Base-by-base conservation (phyloP, 306 rosid species). In the Casuarina glauca region DNA sequence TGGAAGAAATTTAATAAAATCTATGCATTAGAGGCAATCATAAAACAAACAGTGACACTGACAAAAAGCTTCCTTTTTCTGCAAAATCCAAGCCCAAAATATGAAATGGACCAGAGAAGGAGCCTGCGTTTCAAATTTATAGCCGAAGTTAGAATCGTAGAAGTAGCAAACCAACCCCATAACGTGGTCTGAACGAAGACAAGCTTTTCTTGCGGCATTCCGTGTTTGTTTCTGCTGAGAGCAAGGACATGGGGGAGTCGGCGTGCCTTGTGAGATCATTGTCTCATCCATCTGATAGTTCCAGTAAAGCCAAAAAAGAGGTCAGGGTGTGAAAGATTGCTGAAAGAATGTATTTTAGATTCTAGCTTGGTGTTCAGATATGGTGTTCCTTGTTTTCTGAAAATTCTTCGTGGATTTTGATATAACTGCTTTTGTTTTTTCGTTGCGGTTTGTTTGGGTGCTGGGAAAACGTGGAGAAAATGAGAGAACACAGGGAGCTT, bases 191-290 rank as follows among this genome's bases (percentile, higher is more conserved):
- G 32, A 63, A 54, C 7, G 44, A 60, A 66, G 71, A 54, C 35
- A 52, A 17, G 50, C 39, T 78, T 16, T 15, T 42, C 2, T 11
- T 45, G 57, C 6, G 41, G 43, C 9, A 20, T 58, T 57, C 20
- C 51, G 36, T 51, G 44, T 36, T 58, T 32, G 10, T 32, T 15
- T 44, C 7, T 44, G 48, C 1, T 9, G 54, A 11, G 74, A 49
- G 16, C 2, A 9, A 35, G 48, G 9, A 36, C 0, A 94, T 92
- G 96, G 89, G 55, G 43, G 97, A 95, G 73, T 81, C 90, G 1
- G 74, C 89, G 39, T 89, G 82, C 69, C 89, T 95, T 32, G 72
- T 80, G 42, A 87, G 91, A 63, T 89, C 98, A 16, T 82, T 90
- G 74, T 92, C 91, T 39, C 80, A 78, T 70, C 90, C 93, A 41